These are phyloP conservation scores for Clavispora phyllophila DNA, from an alignment of 805 yeast species.

Conservation along the genomic window DNA sequence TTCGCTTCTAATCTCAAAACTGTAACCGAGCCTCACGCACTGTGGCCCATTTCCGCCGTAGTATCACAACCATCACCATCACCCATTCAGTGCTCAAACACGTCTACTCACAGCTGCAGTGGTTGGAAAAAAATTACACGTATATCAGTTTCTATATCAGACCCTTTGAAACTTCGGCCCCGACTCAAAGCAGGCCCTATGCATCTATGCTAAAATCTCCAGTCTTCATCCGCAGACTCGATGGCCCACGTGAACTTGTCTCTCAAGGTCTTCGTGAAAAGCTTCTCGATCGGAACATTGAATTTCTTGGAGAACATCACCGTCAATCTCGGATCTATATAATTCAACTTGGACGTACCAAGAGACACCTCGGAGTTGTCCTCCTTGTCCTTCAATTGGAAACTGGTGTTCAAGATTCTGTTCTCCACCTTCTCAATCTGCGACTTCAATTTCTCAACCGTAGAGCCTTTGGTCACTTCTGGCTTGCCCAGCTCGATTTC, in stretches of 20 bases:
- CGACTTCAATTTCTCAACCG: conserved; percentile 64
- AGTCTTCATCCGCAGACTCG: conserved; percentile 79
- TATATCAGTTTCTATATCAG: no score
- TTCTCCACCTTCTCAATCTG: conserved; percentile 71
- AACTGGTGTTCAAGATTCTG: conserved; percentile 60
- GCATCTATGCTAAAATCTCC: conserved; percentile 58
- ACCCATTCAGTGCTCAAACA: no score
- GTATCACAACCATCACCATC: no score
- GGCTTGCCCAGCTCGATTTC: conserved; percentile 60
- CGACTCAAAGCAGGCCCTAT: not conserved
- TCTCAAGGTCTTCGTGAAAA: conserved; percentile 84
- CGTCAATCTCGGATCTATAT: conserved; percentile 89
- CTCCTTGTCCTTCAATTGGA: conserved; percentile 86
- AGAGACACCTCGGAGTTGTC: conserved; percentile 91
- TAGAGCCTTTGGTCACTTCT: conserved; percentile 44
- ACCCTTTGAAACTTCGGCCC: not conserved
- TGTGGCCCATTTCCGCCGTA: no score
- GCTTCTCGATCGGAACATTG: conserved; percentile 85
- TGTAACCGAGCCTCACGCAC: no score
- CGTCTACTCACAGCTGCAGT: no score
- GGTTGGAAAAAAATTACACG: no score
- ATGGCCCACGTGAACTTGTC: conserved; percentile 97
- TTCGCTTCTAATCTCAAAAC: no score
- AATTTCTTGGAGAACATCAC: conserved; percentile 84
- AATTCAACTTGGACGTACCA: conserved; percentile 90